Evolutionary conservation across 2,329 filamentous ascomycete species (phyloP).

Genomic region (Pyrenophora teres): DNA sequence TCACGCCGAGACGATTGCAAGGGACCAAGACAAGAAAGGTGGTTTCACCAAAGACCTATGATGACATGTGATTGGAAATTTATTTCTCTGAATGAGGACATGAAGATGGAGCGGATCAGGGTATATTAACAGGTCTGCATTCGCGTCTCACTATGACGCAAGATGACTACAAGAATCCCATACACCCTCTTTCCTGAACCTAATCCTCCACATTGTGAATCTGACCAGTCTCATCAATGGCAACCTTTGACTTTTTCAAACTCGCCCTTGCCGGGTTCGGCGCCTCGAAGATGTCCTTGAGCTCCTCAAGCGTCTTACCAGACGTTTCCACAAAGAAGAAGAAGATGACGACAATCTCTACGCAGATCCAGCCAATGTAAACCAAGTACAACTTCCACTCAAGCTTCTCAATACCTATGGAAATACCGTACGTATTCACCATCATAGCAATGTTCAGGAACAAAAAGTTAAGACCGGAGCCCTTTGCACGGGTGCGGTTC

Average conservation of each 20-base stretch:
- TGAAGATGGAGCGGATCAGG: too few relatives aligned
- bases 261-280: constrained; percentile 34
- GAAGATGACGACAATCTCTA: constrained; percentile 37
- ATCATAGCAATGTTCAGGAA: constrained; percentile 43
- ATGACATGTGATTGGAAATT: too few relatives aligned
- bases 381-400: constrained; percentile 41
- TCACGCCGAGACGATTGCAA: too few relatives aligned
- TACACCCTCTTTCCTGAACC: background rate
- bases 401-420: constrained; percentile 40
- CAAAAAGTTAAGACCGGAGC: constrained; percentile 40
- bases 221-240: constrained; percentile 29
- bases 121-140: too few relatives aligned
- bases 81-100: too few relatives aligned
- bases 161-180: too few relatives aligned
- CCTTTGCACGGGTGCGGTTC: constrained; percentile 48
- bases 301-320: constrained; percentile 41
- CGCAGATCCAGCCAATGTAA: constrained; percentile 40
- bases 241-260: constrained; percentile 31
- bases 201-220: constrained; percentile 27
- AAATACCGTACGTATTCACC: constrained; percentile 42
- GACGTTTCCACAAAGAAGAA: constrained; percentile 44
- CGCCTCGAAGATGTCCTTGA: constrained; percentile 41
- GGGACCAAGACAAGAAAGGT: too few relatives aligned
- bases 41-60: too few relatives aligned
- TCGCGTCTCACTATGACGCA: too few relatives aligned